Base-by-base conservation (phyloP, 768 basidiomycete species). In the Termitomyces sp. region DNA sequence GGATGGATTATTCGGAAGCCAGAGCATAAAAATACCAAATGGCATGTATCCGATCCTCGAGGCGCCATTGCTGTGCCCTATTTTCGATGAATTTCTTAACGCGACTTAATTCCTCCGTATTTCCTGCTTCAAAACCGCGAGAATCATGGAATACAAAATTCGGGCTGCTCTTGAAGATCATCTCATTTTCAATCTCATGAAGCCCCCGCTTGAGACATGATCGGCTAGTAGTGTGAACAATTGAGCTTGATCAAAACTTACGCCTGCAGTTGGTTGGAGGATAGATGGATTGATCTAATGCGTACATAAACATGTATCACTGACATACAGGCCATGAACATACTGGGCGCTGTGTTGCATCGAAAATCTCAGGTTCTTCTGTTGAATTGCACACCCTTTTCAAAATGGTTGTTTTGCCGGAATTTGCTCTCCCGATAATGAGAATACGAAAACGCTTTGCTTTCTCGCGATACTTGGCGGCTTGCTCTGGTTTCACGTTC, bases 341-440 rank as follows among this genome's bases (percentile, higher is more conserved):
- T 46, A 72, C 71, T 62, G 28, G 44, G 5, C 58, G 51, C 12
- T 68, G 34, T 0, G 11, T 66, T 0, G 52, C 19, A 59, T 66
- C 60, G n/a, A 59, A 62, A 39, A 75, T 66, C 11, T 54, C 63
- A 0, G 73, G 72, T 3, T 68, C 64, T 9, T 74, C 70, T 1
- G 57, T 66, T 6, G 71, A 67, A 52, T 70, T 66, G 60, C 73
- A 75, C 8, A 77, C 66, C 47, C 66, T 68, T 60, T 74, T 66
- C 17, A 75, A 63, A 21, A 77, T 62, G 0, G 76, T 76, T 0
- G 74, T 76, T 58, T 77, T 77, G 0, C 75, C 75, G 1, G 73
- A 67, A 51, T 75, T 75, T 2, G 72, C 70, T 51, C 70, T 66
- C 4, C 76, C 76, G n/a, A 77, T 72, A 16, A 75, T 61, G 46